Evolutionary conservation across 768 basidiomycete genomes (phyloP).

Genomic region (Amanita fuliginea): DNA sequence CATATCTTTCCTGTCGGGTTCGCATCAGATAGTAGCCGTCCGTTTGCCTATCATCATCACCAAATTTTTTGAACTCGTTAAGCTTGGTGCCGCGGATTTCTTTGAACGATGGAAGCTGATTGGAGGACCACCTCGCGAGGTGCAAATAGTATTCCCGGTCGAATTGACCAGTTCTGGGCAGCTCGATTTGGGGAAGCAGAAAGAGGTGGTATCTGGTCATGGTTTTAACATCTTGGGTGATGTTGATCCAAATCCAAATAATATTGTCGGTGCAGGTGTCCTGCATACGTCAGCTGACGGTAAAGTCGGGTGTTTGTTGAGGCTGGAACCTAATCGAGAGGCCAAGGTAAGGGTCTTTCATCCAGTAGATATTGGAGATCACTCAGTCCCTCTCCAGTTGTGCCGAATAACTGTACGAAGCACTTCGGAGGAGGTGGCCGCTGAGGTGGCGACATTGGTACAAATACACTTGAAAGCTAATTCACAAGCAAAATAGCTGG

Average conservation of each 20-base stretch:
- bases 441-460: conserved; percentile 51
- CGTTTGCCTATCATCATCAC: conserved; percentile 79
- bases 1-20: conserved; percentile 87
- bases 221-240: conserved; percentile 68
- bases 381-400: conserved; percentile 36
- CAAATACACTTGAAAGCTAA: conserved; percentile 31
- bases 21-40: conserved; percentile 77
- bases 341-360: conserved; percentile 59
- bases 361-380: not conserved
- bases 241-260: conserved; percentile 91
- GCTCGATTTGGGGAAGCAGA: conserved; percentile 64
- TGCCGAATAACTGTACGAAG: conserved; percentile 91
- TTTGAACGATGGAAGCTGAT: conserved; percentile 98
- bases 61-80: conserved; percentile 92
- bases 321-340: conserved; percentile 91
- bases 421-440: conserved; percentile 85
- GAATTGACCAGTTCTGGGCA: conserved; percentile 53
- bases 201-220: conserved; percentile 69
- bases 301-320: conserved; percentile 90
- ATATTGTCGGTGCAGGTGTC: conserved; percentile 92
- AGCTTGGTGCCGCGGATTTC: conserved; percentile 74
- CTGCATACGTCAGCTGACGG: conserved; percentile 85
- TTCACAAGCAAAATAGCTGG: conserved; percentile 7
- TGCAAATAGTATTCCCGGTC: conserved; percentile 81
- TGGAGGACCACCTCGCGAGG: conserved; percentile 89